Evolutionary conservation across 2,329 filamentous ascomycete species (phyloP).

Genomic region (Cordyceps cicadae): DNA sequence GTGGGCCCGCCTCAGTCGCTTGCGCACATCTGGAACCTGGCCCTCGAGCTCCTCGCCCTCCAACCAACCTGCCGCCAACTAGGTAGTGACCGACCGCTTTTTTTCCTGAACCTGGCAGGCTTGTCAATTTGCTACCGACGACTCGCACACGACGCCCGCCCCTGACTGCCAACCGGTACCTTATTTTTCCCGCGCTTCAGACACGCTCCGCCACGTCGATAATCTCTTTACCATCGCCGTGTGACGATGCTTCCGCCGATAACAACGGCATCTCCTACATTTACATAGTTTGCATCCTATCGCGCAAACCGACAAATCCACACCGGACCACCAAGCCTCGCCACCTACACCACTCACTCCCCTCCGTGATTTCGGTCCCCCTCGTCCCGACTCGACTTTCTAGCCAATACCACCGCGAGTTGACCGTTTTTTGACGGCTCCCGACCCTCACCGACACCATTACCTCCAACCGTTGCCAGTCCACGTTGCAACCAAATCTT

Average conservation of each 20-base stretch:
- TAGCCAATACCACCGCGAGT: not conserved
- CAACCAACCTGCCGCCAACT: too few relatives aligned
- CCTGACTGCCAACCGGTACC: not conserved
- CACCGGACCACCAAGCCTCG: not conserved
- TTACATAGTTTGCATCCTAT: not conserved
- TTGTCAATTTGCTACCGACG: constrained; percentile 7
- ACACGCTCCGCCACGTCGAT: not conserved
- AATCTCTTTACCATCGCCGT: not conserved
- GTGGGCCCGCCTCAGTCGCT: constrained; percentile 6
- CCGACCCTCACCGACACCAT: not conserved
- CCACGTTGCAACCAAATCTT: not conserved
- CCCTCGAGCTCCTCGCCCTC: not conserved
- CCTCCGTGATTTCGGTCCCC: constrained; percentile 1
- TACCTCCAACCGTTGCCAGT: not conserved
- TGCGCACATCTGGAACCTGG: constrained; percentile 2
- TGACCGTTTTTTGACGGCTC: not conserved
- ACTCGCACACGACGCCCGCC: constrained; percentile 2
- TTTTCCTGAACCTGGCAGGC: not conserved
- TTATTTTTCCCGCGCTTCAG: not conserved
- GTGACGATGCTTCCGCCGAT: not conserved
- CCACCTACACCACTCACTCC: not conserved
- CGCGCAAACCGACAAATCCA: not conserved
- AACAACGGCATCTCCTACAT: not conserved
- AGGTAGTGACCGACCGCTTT: too few relatives aligned
- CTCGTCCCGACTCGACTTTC: constrained; percentile 2